Evolutionary conservation across 306 rosid species (phyloP).

Genomic region (Ziziphus jujuba): DNA sequence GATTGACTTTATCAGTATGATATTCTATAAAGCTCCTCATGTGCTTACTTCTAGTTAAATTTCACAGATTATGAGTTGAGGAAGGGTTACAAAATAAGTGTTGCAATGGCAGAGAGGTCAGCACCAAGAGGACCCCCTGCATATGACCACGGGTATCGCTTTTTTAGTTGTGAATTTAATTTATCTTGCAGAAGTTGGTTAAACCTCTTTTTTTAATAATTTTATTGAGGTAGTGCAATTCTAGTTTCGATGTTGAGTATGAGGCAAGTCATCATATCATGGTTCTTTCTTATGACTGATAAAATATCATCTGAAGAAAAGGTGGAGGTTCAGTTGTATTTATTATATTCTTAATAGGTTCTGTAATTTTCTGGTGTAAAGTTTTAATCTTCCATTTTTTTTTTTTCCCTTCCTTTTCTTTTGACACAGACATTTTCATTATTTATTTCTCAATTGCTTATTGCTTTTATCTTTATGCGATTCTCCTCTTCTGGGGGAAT

Average conservation of each 20-base stretch:
- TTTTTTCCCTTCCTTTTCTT: too few relatives aligned
- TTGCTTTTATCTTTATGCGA: background rate
- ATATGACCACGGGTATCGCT: conserved; percentile 65
- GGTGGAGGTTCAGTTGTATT: too few relatives aligned
- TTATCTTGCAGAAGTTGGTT: background rate
- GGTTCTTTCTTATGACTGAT: background rate
- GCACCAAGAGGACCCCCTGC: conserved; percentile 83
- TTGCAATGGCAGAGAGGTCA: conserved; percentile 92
- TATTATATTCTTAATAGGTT: too few relatives aligned
- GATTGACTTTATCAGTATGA: background rate
- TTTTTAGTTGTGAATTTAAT: conserved; percentile 4
- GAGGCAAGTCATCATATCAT: background rate
- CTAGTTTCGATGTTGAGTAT: background rate
- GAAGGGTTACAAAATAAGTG: conserved; percentile 70
- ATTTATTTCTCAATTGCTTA: background rate
- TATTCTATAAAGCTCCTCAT: background rate
- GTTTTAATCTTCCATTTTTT: too few relatives aligned
- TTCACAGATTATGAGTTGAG: conserved; percentile 80
- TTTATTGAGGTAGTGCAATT: background rate
- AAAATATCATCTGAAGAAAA: too few relatives aligned
- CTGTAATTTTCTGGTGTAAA: too few relatives aligned
- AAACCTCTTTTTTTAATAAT: background rate
- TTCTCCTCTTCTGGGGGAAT: background rate
- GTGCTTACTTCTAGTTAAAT: conserved; percentile 23
- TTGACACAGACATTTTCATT: too few relatives aligned